Evolutionary conservation across 495 filamentous ascomycete genomes (phyloP), one percentile per base, ranked within the genome.

Genomic region (Lentithecium fluviatile): DNA sequence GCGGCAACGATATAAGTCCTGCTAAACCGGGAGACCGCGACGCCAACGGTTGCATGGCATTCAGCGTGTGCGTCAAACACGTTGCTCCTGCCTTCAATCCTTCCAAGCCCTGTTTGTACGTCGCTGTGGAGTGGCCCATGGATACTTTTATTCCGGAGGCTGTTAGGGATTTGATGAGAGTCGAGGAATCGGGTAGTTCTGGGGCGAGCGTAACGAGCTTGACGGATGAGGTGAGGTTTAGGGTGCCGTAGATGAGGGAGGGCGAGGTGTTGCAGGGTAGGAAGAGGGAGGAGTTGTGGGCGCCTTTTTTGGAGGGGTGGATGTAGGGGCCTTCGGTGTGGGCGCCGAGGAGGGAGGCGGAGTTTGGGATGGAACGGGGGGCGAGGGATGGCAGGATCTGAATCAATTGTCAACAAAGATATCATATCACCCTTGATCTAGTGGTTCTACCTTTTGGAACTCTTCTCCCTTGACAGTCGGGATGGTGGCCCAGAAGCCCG

Each of bases 291-390:
- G 60, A 53, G 53, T 75, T 73, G 58, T 76, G 74, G 5, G 74
- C 74, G 34, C 74, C 74, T 38, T 73, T 73, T 52, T 75, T 76
- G 37, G 65, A 62, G 20, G 69, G 64, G 42, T 69, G 62, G 13
- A 76, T 71, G 43, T 75, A 76, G n/a, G 74, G 74, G 0, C 74
- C 74, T 71, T 76, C 74, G 45, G 54, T 52, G 55, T 76, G 74
- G 19, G 74, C 74, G 23, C 74, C 74, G 4, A 76, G 73, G 23
- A 76, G 69, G 25, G 65, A 68, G 2, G 74, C 74, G 11, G 69
- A 61, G 56, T 47, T 21, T 1, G 59, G 48, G 43, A 74, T 67
- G 10, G 48, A 26, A 26, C 71, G 64, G 1, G 74, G 74, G 11
- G 6, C 53, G 2, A 77, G 67, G 23, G 43, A 69, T 11, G 74